Conservation (phyloP, 2,329 filamentous ascomycete genomes). For the Scortechinia acanthostroma region DNA sequence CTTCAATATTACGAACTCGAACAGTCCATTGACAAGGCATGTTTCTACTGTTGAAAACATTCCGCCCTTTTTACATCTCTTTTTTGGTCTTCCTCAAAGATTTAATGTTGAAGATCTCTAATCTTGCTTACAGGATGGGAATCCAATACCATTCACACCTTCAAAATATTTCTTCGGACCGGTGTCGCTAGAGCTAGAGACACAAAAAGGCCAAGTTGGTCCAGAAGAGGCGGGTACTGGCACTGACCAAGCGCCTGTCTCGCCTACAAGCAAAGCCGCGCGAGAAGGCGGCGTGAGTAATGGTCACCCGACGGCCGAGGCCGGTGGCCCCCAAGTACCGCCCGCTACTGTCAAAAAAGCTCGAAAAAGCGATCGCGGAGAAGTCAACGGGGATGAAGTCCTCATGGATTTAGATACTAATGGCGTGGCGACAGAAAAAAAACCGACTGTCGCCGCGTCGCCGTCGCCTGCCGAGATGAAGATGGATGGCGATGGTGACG, state of each 20-base stretch:
- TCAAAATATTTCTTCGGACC: background rate
- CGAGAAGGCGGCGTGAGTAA: background rate
- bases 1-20: constrained; percentile 43
- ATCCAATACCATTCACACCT: background rate
- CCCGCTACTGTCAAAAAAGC: background rate
- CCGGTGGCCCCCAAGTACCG: background rate
- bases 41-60: no score
- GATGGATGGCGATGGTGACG: constrained; percentile 1
- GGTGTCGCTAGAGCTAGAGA: background rate
- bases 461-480: constrained; percentile 6
- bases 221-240: background rate
- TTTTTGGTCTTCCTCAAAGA: no score
- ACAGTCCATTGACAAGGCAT: constrained; percentile 35
- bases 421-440: constrained; percentile 7
- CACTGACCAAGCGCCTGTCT: background rate
- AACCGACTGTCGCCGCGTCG: no score
- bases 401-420: background rate
- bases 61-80: no score
- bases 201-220: background rate
- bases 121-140: background rate
- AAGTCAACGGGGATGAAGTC: background rate
- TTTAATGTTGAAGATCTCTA: background rate
- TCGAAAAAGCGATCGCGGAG: background rate
- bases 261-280: background rate
- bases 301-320: background rate